These are phyloP conservation scores for Beta macrorhiza DNA, from an alignment of 179 eudicot genomes.

Conservation along the genomic window DNA sequence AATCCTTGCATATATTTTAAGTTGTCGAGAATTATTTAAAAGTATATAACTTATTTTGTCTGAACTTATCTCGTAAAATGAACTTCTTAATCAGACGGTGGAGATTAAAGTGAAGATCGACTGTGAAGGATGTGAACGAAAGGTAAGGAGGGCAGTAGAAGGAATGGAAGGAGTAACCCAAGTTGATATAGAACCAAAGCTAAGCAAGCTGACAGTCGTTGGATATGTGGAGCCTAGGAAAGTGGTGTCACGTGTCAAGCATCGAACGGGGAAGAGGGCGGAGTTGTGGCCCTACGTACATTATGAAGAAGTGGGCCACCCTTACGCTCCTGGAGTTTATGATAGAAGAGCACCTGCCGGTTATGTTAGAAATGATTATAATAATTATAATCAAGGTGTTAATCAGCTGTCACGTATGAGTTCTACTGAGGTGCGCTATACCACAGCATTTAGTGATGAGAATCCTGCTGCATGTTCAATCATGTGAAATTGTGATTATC, in stretches of 20 bases:
- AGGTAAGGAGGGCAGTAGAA: conserved; percentile 60
- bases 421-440: conserved; percentile 75
- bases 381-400: conserved; percentile 29
- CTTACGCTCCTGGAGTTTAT: conserved; percentile 61
- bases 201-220: conserved; percentile 56
- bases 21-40: no score
- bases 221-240: conserved; percentile 73
- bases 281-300: conserved; percentile 76
- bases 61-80: no score
- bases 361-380: conserved; percentile 45
- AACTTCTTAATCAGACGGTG: conserved; percentile 49
- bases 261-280: conserved; percentile 65
- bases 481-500: conserved; percentile 34
- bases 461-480: conserved; percentile 59
- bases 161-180: conserved; percentile 76
- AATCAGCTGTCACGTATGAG: conserved; percentile 54
- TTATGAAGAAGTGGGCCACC: conserved; percentile 70
- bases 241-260: conserved; percentile 62
- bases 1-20: no score
- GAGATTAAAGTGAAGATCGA: conserved; percentile 72
- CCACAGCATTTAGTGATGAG: conserved; percentile 78
- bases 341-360: conserved; percentile 75
- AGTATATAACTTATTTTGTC: no score
- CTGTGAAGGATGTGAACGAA: conserved; percentile 80
- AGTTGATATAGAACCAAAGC: conserved; percentile 57